Percentiles rank a stretch among this genome's conserved stretches.
phyloP scores from a whole-genome alignment of 805 yeast genomes.

The Metschnikowia cubensis region DNA sequence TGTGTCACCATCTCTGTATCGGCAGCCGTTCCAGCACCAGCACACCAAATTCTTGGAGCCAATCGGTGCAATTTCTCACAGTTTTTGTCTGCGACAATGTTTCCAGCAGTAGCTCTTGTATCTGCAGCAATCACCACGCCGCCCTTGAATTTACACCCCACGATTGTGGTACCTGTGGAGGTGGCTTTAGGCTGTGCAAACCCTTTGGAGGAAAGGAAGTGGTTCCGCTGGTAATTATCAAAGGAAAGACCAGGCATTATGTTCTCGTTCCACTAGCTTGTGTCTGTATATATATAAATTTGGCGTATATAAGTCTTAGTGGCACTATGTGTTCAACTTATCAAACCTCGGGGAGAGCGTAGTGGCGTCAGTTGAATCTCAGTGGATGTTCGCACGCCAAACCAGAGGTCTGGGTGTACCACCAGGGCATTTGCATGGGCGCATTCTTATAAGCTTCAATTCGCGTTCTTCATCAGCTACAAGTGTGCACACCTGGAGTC shows the following conservation, averaged over 20 bases:
- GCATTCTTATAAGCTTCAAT: neutral
- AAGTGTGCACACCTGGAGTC: conserved; percentile 1
- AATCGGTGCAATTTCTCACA: conserved; percentile 91
- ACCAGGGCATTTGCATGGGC: neutral
- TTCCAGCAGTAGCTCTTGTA: conserved; percentile 96
- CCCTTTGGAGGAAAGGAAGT: conserved; percentile 66
- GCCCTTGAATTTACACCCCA: conserved; percentile 86
- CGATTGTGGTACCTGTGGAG: conserved; percentile 99
- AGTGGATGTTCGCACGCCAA: conserved; percentile 2
- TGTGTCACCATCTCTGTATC: conserved; percentile 98
- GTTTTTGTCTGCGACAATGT: conserved; percentile 95
- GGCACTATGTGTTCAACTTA: neutral
- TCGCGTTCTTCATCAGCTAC: conserved; percentile 1
- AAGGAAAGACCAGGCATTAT: conserved; percentile 86
- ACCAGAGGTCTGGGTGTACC: conserved; percentile 4
- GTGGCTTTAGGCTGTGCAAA: conserved; percentile 82
- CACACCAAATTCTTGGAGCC: conserved; percentile 95
- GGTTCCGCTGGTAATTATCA: conserved; percentile 91
- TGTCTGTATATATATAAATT: neutral
- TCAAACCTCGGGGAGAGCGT: neutral
- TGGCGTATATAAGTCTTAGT: neutral
- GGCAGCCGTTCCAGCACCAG: conserved; percentile 99
- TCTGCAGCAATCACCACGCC: conserved; percentile 99
- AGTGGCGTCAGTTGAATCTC: conserved; percentile 1
- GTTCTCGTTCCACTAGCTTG: neutral